Evolutionary conservation across 1,139 yeast species (phyloP).

Genomic region (Zygosaccharomyces sapae): DNA sequence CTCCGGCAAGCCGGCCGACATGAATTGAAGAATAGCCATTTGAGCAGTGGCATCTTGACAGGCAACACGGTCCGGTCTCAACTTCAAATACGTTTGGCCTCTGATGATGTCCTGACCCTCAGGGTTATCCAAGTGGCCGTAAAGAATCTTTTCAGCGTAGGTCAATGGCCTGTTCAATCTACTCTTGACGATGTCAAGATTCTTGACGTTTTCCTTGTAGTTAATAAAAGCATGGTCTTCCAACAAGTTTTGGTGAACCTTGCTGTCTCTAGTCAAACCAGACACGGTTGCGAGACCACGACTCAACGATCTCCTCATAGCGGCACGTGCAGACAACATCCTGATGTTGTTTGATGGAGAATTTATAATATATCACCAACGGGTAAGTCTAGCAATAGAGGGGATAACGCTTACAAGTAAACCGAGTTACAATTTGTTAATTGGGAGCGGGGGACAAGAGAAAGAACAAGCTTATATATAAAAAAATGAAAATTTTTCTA

Average conservation of each 20-base stretch:
- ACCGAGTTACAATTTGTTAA: background rate
- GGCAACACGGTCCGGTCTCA: conserved; percentile 99
- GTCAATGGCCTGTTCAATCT: conserved; percentile 93
- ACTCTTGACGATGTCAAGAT: conserved; percentile 77
- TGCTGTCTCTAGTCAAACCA: conserved; percentile 75
- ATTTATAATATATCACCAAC: too few species aligned
- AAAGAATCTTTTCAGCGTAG: conserved; percentile 92
- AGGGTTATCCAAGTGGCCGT: conserved; percentile 95
- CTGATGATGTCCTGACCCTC: conserved; percentile 92
- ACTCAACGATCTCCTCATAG: conserved; percentile 28
- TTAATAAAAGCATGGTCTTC: conserved; percentile 79
- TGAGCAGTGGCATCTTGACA: conserved; percentile 99
- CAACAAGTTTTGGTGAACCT: conserved; percentile 87
- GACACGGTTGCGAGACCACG: conserved; percentile 76
- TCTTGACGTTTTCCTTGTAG: conserved; percentile 76
- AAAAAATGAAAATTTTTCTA: background rate
- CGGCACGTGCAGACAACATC: conserved; percentile 42
- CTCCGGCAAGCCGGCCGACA: conserved; percentile 92
- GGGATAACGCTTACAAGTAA: background rate
- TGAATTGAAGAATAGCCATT: conserved; percentile 97
- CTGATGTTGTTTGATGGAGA: conserved; percentile 3
- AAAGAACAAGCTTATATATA: background rate
- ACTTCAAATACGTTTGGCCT: conserved; percentile 92
- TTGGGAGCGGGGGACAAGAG: too few species aligned
- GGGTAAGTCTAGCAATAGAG: too few species aligned